Evolutionary conservation across 495 filamentous ascomycete species (phyloP).

Genomic region (Neurospora pannonica): DNA sequence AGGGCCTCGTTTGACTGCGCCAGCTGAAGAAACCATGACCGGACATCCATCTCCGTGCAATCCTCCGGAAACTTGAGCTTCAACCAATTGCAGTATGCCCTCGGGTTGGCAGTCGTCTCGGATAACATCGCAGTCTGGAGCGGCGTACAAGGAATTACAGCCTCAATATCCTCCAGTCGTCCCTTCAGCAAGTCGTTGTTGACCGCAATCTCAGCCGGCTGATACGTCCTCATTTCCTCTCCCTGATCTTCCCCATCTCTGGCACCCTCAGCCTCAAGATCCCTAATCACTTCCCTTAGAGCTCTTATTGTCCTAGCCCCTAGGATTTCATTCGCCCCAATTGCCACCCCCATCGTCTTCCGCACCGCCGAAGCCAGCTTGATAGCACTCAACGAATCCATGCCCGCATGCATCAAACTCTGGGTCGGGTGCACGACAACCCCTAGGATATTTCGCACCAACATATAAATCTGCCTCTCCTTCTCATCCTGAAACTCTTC

Average conservation of each 20-base stretch:
- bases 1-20: constrained; percentile 53
- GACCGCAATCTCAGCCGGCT: background rate
- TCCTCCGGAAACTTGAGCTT: constrained; percentile 42
- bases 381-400: constrained; percentile 70
- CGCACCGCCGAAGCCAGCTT: constrained; percentile 52
- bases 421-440: constrained; percentile 25
- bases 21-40: constrained; percentile 36
- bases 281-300: background rate
- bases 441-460: constrained; percentile 39
- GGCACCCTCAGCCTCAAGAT: background rate
- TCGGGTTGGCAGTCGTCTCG: constrained; percentile 46
- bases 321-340: constrained; percentile 50
- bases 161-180: constrained; percentile 30
- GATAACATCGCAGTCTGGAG: constrained; percentile 70
- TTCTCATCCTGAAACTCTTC: constrained; percentile 20
- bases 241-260: background rate
- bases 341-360: constrained; percentile 30
- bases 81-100: constrained; percentile 67
- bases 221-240: background rate
- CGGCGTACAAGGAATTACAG: constrained; percentile 53
- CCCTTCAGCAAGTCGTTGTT: constrained; percentile 1
- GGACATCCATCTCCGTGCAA: constrained; percentile 22
- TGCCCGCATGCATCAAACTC: constrained; percentile 43
- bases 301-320: constrained; percentile 33
- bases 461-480: constrained; percentile 38